Evolutionary conservation across 2,329 filamentous ascomycete genomes (phyloP).

Genomic region (Aspergillus eucalypticola): DNA sequence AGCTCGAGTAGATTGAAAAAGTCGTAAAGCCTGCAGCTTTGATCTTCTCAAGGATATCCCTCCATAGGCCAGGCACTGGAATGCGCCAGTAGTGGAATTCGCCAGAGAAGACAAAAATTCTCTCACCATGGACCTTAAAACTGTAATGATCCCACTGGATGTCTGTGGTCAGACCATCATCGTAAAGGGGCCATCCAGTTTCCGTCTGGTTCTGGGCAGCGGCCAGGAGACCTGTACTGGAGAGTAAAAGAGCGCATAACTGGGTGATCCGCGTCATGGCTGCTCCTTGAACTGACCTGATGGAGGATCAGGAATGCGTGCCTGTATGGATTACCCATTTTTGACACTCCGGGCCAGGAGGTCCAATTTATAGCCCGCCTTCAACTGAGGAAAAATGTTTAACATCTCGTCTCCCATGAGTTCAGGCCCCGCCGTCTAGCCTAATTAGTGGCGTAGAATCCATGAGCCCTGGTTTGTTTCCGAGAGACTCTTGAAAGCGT

Average conservation of each 20-base stretch:
- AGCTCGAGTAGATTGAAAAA: conserved; percentile 51
- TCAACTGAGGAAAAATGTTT: not conserved
- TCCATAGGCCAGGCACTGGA: conserved; percentile 53
- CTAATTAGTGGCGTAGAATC: not conserved
- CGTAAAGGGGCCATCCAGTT: conserved; percentile 49
- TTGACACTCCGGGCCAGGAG: not conserved
- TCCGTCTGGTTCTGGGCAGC: conserved; percentile 17
- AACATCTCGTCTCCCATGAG: not conserved
- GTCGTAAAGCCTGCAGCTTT: conserved; percentile 54
- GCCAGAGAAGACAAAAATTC: conserved; percentile 55
- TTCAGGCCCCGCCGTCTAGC: not conserved
- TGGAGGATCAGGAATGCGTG: not conserved
- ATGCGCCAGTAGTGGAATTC: conserved; percentile 58
- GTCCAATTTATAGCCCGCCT: not conserved
- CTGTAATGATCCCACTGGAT: conserved; percentile 59
- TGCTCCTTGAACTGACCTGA: not conserved
- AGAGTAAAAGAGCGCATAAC: conserved; percentile 13
- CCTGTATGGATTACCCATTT: not conserved
- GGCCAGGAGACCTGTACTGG: conserved; percentile 13
- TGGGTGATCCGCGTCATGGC: conserved; percentile 15
- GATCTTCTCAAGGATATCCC: conserved; percentile 54
- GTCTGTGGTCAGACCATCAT: conserved; percentile 47
- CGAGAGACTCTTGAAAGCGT: not conserved
- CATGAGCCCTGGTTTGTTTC: not conserved
- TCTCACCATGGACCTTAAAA: conserved; percentile 53